Conservation (phyloP, 805 yeast genomes). For the Kregervanrija pseudodelftensis region DNA sequence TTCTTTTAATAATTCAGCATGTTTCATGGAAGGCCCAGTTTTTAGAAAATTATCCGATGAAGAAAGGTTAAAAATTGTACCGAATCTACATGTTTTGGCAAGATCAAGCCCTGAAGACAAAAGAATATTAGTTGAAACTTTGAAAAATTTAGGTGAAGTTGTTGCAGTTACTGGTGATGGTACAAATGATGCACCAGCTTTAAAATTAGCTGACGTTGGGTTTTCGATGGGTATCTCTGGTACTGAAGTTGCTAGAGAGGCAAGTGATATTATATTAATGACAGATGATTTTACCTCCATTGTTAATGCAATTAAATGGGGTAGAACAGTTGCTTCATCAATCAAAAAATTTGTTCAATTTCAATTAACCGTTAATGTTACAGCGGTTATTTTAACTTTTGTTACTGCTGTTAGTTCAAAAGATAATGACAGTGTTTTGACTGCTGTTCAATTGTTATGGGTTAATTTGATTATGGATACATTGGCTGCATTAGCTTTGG, state of each 20-base stretch:
- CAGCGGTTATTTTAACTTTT: constrained; percentile 93
- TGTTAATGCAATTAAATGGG: constrained; percentile 97
- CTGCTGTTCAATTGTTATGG: constrained; percentile 97
- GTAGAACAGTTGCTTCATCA: constrained; percentile 90
- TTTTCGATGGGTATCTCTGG: constrained; percentile 98
- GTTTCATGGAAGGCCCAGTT: constrained; percentile 89
- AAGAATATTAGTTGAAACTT: constrained; percentile 72
- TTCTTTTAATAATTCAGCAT: constrained; percentile 42
- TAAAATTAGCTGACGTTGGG: constrained; percentile 95
- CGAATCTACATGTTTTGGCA: constrained; percentile 76
- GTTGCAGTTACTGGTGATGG: constrained; percentile 99
- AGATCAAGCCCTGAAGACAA: constrained; percentile 96
- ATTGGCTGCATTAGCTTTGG: constrained; percentile 92
- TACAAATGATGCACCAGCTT: constrained; percentile 97
- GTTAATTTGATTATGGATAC: constrained; percentile 98
- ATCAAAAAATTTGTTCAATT: constrained; percentile 95
- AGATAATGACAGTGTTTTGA: constrained; percentile 77
- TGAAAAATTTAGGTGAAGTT: constrained; percentile 77
- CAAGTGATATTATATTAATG: constrained; percentile 94
- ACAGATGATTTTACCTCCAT: constrained; percentile 94
- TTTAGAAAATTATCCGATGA: constrained; percentile 60
- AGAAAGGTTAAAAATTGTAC: constrained; percentile 57
- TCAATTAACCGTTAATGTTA: constrained; percentile 91
- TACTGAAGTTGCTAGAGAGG: constrained; percentile 98
- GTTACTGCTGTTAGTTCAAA: constrained; percentile 84